Evolutionary conservation across 2,329 filamentous ascomycete genomes (phyloP).

Genomic region (Coniochaeta sp.): DNA sequence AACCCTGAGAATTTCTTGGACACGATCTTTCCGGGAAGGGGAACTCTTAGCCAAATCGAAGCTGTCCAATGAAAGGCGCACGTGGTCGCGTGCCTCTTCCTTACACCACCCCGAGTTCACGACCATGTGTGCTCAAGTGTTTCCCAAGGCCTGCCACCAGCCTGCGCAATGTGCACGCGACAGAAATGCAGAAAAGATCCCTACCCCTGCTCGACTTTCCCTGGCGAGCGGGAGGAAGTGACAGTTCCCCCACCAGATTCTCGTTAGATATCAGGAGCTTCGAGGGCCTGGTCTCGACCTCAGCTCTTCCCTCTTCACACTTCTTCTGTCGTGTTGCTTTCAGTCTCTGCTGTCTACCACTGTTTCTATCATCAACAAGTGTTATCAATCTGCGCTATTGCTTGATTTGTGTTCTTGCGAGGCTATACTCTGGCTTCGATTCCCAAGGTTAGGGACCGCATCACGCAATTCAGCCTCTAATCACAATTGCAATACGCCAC

Average conservation of each 20-base stretch:
- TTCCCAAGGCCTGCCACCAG: background rate
- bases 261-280: background rate
- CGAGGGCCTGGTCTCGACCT: background rate
- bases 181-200: background rate
- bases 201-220: background rate
- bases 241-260: background rate
- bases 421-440: background rate
- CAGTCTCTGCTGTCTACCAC: background rate
- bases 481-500: background rate
- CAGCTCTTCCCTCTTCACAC: background rate
- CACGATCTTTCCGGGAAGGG: background rate
- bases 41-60: background rate
- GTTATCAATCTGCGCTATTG: background rate
- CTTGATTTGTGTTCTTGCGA: background rate
- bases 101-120: background rate
- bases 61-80: slow-evolving; percentile 1
- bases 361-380: background rate
- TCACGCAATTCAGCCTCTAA: background rate
- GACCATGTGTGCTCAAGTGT: background rate
- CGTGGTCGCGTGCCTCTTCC: background rate
- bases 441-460: background rate
- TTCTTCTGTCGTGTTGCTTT: background rate
- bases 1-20: background rate
- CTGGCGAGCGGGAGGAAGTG: background rate
- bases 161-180: background rate